Evolutionary conservation across 78 protist genomes (phyloP).

Genomic region (Dictyostelium discoideum): dicty_2.7 NC_007090.3:4329501-4330000

Average conservation of each 20-base stretch:
- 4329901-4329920: not conserved
- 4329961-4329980: slow-evolving; percentile 69
- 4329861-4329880: not conserved
- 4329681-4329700: slow-evolving; percentile 84
- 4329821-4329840: slow-evolving; percentile 77
- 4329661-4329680: slow-evolving; percentile 83
- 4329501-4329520: slow-evolving; percentile 76
- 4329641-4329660: slow-evolving; percentile 73
- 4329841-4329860: not conserved
- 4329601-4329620: slow-evolving; percentile 53
- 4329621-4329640: slow-evolving; percentile 35
- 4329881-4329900: not conserved
- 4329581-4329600: slow-evolving; percentile 45
- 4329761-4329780: slow-evolving; percentile 69
- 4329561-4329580: slow-evolving; percentile 81
- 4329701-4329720: slow-evolving; percentile 69
- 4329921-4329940: no score
- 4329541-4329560: slow-evolving; percentile 66
- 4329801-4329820: slow-evolving; percentile 65
- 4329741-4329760: slow-evolving; percentile 80
- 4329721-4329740: slow-evolving; percentile 83
- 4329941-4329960: slow-evolving; percentile 58
- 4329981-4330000: not conserved
- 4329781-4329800: slow-evolving; percentile 42
- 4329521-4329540: slow-evolving; percentile 80